Evolutionary conservation across 495 filamentous ascomycete genomes (phyloP).

Genomic region (Neurospora intermedia): DNA sequence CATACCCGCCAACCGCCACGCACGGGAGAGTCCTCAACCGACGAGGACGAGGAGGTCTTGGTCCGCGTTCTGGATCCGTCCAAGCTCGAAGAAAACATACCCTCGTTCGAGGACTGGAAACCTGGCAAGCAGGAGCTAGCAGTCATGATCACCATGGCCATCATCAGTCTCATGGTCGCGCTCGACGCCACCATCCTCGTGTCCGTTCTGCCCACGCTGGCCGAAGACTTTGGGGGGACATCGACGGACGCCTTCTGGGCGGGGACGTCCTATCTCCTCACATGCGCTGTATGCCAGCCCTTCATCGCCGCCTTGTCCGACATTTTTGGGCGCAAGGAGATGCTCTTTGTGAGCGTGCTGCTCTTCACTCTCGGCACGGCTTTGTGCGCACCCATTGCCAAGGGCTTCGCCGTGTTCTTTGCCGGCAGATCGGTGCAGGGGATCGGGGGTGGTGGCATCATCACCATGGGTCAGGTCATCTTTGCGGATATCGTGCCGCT

Average conservation of each 20-base stretch:
- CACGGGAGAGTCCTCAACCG: background rate
- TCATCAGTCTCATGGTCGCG: constrained; percentile 40
- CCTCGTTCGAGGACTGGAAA: constrained; percentile 22
- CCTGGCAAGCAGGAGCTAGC: constrained; percentile 26
- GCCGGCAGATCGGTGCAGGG: constrained; percentile 72
- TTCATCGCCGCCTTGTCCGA: constrained; percentile 39
- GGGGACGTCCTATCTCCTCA: constrained; percentile 42
- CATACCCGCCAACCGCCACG: background rate
- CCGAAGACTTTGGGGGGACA: constrained; percentile 31
- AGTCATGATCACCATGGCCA: constrained; percentile 32
- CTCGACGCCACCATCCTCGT: constrained; percentile 48
- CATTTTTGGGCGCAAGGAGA: constrained; percentile 40
- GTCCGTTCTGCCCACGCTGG: constrained; percentile 32
- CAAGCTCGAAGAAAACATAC: constrained; percentile 8
- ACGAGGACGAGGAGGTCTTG: background rate
- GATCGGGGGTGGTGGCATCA: constrained; percentile 69
- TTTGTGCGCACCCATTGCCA: constrained; percentile 27
- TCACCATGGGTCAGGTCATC: constrained; percentile 69
- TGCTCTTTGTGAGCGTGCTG: constrained; percentile 28
- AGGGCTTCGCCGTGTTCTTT: constrained; percentile 50
- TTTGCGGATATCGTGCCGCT: constrained; percentile 44
- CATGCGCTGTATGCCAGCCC: constrained; percentile 37
- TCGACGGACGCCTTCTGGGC: constrained; percentile 45
- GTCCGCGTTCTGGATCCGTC: background rate
- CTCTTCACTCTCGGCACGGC: constrained; percentile 37